Percentiles rank a stretch among this genome's conserved stretches.
Conservation (phyloP, 768 basidiomycete species). For the Hygrocybe coccinea region DNA sequence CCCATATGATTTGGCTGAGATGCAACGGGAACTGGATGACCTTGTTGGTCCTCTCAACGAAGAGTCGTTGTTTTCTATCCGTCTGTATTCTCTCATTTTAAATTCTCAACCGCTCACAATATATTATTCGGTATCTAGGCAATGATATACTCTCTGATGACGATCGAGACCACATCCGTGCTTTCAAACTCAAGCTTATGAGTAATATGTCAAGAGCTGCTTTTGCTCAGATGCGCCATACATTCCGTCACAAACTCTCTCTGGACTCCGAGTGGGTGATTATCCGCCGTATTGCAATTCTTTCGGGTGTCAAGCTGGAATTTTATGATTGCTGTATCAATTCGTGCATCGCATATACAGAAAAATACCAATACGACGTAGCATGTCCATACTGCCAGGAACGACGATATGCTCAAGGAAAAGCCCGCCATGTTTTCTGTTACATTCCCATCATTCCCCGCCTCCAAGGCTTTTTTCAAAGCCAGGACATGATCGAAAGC, state of each 20-base stretch:
- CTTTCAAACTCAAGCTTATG: slow-evolving; percentile 22
- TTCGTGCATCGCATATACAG: slow-evolving; percentile 32
- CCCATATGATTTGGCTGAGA: no score
- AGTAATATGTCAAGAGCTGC: slow-evolving; percentile 24
- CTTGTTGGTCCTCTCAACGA: no score
- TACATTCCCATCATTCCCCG: slow-evolving; percentile 30
- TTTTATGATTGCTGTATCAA: slow-evolving; percentile 33
- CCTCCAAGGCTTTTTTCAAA: slow-evolving; percentile 21
- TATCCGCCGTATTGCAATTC: slow-evolving; percentile 17
- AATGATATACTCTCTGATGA: slow-evolving; percentile 16
- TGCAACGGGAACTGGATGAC: no score
- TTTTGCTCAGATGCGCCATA: slow-evolving; percentile 25
- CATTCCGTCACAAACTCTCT: slow-evolving; percentile 24
- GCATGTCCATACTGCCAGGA: slow-evolving; percentile 20
- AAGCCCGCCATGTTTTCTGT: slow-evolving; percentile 17
- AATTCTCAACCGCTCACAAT: not conserved
- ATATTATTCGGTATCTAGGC: slow-evolving; percentile 10
- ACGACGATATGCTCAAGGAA: slow-evolving; percentile 3
- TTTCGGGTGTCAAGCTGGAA: slow-evolving; percentile 22
- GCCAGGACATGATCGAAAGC: slow-evolving; percentile 1
- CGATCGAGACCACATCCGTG: slow-evolving; percentile 27
- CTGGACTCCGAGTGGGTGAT: slow-evolving; percentile 24
- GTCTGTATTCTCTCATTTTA: not conserved
- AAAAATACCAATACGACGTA: slow-evolving; percentile 10
- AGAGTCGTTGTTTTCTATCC: no score